These are phyloP conservation scores for Globisporangium nodosum DNA, from an alignment of 352 stramenopile genomes.

Conservation along the genomic window DNA sequence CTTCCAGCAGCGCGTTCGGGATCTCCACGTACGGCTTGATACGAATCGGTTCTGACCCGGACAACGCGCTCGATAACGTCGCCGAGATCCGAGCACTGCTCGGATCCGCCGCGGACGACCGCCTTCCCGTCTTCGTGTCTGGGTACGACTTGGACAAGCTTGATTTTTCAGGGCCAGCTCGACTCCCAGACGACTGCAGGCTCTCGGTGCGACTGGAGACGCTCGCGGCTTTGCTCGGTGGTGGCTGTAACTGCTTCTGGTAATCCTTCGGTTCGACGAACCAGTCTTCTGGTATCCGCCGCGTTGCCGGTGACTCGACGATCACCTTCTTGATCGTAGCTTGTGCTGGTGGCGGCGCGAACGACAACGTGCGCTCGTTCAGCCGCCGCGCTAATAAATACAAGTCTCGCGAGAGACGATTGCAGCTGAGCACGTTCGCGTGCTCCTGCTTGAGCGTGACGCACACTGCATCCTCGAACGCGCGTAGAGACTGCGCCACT, in stretches of 20 bases:
- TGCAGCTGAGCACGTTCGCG: slow-evolving; percentile 62
- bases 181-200: slow-evolving; percentile 27
- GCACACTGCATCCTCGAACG: slow-evolving; percentile 28
- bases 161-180: slow-evolving; percentile 30
- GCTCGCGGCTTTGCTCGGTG: background rate
- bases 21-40: slow-evolving; percentile 52
- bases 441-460: slow-evolving; percentile 21
- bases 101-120: slow-evolving; percentile 30
- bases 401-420: slow-evolving; percentile 54
- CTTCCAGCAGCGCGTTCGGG: slow-evolving; percentile 39
- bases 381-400: slow-evolving; percentile 50
- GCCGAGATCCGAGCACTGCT: slow-evolving; percentile 25
- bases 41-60: slow-evolving; percentile 32
- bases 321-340: slow-evolving; percentile 77
- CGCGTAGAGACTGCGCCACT: slow-evolving; percentile 26
- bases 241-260: slow-evolving; percentile 16
- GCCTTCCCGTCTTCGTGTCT: slow-evolving; percentile 33
- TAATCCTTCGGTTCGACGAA: slow-evolving; percentile 42
- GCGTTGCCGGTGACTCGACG: slow-evolving; percentile 52
- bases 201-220: slow-evolving; percentile 29
- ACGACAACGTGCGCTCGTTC: slow-evolving; percentile 50
- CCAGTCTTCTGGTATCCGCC: slow-evolving; percentile 75
- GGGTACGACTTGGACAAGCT: slow-evolving; percentile 41
- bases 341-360: slow-evolving; percentile 54
- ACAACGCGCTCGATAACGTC: slow-evolving; percentile 18